Percentiles rank a stretch among this genome's conserved stretches.
Evolutionary conservation across 208 protist genomes (phyloP).

Genomic region (Trypanosoma cruzi): DNA sequence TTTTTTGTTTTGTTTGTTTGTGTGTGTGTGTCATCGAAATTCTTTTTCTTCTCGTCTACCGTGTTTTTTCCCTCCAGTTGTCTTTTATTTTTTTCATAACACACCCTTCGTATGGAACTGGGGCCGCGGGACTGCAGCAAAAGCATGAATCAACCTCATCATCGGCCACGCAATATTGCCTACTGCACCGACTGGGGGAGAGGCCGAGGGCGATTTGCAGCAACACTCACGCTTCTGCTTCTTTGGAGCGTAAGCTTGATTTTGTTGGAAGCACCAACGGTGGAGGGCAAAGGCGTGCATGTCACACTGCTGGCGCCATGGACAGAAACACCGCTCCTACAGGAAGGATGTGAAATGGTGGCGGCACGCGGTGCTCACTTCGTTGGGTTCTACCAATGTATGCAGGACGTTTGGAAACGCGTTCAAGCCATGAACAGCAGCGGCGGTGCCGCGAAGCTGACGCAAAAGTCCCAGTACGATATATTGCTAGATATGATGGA

Average conservation of each 20-base stretch:
- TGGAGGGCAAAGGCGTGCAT: slow-evolving; percentile 40
- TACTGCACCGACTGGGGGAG: neutral
- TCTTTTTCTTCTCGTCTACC: no score
- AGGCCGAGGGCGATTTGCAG: neutral
- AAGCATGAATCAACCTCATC: neutral
- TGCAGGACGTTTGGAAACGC: slow-evolving; percentile 38
- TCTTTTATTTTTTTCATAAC: no score
- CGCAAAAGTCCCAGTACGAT: slow-evolving; percentile 45
- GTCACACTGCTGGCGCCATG: slow-evolving; percentile 57
- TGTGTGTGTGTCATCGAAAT: no score
- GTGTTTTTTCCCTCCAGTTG: no score
- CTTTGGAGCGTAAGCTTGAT: slow-evolving; percentile 1
- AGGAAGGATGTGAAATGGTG: slow-evolving; percentile 72
- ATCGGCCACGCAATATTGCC: neutral
- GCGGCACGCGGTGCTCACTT: slow-evolving; percentile 4
- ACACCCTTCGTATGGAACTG: no score
- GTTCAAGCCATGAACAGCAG: slow-evolving; percentile 7
- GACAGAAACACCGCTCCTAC: slow-evolving; percentile 62
- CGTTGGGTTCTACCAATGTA: slow-evolving; percentile 46
- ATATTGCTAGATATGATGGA: slow-evolving; percentile 25
- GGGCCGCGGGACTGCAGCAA: no score
- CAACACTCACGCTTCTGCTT: neutral
- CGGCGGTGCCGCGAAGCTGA: slow-evolving; percentile 19
- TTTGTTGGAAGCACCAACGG: neutral
- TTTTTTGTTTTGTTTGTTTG: no score